These are phyloP conservation scores for Macrophomina tecta DNA, from an alignment of 2,329 filamentous ascomycete genomes.

Conservation along the genomic window DNA sequence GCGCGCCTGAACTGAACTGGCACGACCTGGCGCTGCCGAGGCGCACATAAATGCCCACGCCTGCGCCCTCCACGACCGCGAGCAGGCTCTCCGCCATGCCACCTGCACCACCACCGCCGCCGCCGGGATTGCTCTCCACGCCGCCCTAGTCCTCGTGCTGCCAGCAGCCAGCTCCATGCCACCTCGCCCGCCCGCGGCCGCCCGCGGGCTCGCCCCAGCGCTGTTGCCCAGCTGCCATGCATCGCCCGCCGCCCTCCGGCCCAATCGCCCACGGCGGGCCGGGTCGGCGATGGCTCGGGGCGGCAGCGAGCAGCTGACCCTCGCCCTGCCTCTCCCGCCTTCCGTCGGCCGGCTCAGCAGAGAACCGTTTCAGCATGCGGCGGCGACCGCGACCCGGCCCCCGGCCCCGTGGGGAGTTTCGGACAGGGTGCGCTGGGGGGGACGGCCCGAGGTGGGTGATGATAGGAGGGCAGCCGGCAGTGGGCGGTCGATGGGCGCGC, in stretches of 20 bases:
- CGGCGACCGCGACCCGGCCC: background rate
- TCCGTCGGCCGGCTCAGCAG: background rate
- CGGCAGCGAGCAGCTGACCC: background rate
- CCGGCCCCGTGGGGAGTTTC: background rate
- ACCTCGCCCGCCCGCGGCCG: background rate
- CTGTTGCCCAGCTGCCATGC: background rate
- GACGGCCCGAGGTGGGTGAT: background rate
- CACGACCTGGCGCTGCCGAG: background rate
- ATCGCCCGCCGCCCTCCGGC: background rate
- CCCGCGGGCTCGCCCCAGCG: background rate
- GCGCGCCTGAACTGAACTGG: constrained; percentile 8
- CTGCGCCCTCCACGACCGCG: background rate
- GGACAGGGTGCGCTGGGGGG: background rate
- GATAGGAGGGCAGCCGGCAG: background rate
- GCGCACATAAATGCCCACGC: background rate
- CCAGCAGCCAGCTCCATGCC: background rate
- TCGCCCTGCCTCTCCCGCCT: background rate
- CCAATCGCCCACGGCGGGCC: background rate
- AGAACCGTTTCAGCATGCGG: background rate
- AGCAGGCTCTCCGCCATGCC: background rate
- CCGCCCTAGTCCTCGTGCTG: background rate
- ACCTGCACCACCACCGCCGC: background rate
- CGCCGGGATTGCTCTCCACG: background rate
- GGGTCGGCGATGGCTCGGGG: background rate
- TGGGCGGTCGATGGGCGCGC: background rate